These are phyloP conservation scores for Hypoxylon sp. DNA, from an alignment of 2,329 filamentous ascomycete species.

Conservation along the genomic window DNA sequence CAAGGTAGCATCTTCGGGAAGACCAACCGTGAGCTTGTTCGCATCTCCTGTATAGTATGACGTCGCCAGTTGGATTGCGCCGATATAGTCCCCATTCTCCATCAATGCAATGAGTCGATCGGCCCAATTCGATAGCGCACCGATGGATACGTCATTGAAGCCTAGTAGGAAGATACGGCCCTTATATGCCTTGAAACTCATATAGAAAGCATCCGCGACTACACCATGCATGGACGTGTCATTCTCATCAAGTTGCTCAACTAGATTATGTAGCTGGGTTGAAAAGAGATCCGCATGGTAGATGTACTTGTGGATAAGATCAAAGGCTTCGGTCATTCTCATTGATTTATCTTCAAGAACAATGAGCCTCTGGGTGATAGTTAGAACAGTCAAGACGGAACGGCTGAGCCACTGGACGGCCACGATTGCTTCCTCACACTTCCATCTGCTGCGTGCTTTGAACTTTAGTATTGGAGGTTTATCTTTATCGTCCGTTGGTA, in stretches of 20 bases:
- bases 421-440: conserved; percentile 94
- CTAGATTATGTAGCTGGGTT: conserved; percentile 83
- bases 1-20: conserved; percentile 84
- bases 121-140: conserved; percentile 96
- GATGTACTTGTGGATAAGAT: conserved; percentile 91
- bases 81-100: conserved; percentile 96
- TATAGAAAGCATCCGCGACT: conserved; percentile 96
- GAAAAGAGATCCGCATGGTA: conserved; percentile 95
- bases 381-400: conserved; percentile 91
- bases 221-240: conserved; percentile 94
- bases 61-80: conserved; percentile 89
- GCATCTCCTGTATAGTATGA: conserved; percentile 91
- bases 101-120: conserved; percentile 93
- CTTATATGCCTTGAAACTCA: conserved; percentile 97
- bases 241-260: conserved; percentile 90
- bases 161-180: conserved; percentile 92
- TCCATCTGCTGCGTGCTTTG: conserved; percentile 87
- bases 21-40: conserved; percentile 93
- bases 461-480: conserved; percentile 86
- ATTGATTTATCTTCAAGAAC: conserved; percentile 92
- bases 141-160: conserved; percentile 93
- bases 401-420: conserved; percentile 97
- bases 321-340: conserved; percentile 94
- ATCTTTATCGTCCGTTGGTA: conserved; percentile 77
- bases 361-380: conserved; percentile 92